These are phyloP conservation scores for Blepharisma undulans DNA, from an alignment of 169 alveolate genomes.

Conservation along the genomic window DNA sequence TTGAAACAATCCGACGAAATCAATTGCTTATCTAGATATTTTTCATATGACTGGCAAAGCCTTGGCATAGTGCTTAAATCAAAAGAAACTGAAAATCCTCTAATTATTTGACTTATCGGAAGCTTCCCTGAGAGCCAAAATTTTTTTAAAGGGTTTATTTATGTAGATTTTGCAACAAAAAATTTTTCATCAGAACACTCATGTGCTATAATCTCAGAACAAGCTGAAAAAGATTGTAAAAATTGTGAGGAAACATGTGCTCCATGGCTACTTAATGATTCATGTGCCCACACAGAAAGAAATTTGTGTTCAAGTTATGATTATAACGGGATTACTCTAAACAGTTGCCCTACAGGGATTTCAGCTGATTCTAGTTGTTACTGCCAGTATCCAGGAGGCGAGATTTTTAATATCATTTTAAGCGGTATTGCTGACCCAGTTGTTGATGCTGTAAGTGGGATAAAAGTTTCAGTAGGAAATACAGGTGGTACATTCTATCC, in stretches of 20 bases:
- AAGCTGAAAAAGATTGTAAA: neutral
- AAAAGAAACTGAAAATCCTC: neutral
- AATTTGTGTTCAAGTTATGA: neutral
- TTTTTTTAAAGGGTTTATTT: neutral
- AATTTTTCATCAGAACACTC: neutral
- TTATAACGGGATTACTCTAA: neutral
- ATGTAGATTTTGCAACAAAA: neutral
- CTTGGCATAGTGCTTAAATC: neutral
- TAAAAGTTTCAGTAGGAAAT: neutral
- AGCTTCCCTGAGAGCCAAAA: neutral
- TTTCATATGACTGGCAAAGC: neutral
- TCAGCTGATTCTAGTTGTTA: too few species aligned
- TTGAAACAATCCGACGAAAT: neutral
- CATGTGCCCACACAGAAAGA: neutral
- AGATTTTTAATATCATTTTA: too few species aligned
- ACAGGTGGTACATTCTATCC: neutral
- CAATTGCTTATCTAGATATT: neutral
- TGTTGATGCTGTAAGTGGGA: neutral
- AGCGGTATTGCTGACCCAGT: neutral
- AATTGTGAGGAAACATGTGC: neutral
- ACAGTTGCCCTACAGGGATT: too few species aligned
- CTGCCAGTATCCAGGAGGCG: neutral
- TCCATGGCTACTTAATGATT: neutral
- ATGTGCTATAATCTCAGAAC: neutral
- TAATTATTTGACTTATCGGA: neutral